Base-by-base conservation (phyloP, 495 filamentous ascomycete species). In the Talaromyces borbonicus region DNA sequence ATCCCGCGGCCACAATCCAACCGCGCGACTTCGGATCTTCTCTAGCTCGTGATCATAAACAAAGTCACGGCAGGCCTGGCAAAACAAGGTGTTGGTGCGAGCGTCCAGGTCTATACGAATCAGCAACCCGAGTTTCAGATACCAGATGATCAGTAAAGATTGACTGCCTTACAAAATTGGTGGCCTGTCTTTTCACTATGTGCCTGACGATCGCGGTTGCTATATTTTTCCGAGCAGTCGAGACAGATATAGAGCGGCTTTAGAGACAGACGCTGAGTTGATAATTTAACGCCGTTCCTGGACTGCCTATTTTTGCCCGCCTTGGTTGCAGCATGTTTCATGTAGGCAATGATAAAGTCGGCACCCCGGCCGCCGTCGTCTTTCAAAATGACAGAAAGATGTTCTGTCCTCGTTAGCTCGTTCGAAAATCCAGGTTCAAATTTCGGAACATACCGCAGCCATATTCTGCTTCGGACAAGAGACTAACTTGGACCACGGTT, bases 11-110 rank as follows among this genome's bases (percentile, higher is more conserved):
- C 27, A 32, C n/a, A 46, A 22, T 35, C 43, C 43, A 6, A 31
- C 29, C 7, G 43, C 20, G 18, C 39, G 39, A n/a, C 5, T 38
- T 23, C 65, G 56, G 14, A 86, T 69, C 24, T 83, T 75, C 54
- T 95, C 89, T 20, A 94, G 67, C 6, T 79, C 81, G 36, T 85
- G 83, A 54, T 95, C 89, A 67, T 87, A 94, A 33, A 95, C 79
- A 50, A 92, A 83, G 57, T 95, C 89, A 30, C 77, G 73, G 54
- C 89, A 95, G 49, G 78, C 71, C 53, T 90, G 84, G 64, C 89
- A 95, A 56, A 81, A 94, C 2, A 95, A 56, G 38, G 76, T 72
- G 5, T 85, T 87, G 50, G 69, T 79, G 46, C 82, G 71, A 2
- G 87, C 90, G 52, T 95, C 89, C 49, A 93, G 82, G 56, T 87